Evolutionary conservation across 78 protist genomes (phyloP).

Genomic region (Dictyostelium intermedium): DNA sequence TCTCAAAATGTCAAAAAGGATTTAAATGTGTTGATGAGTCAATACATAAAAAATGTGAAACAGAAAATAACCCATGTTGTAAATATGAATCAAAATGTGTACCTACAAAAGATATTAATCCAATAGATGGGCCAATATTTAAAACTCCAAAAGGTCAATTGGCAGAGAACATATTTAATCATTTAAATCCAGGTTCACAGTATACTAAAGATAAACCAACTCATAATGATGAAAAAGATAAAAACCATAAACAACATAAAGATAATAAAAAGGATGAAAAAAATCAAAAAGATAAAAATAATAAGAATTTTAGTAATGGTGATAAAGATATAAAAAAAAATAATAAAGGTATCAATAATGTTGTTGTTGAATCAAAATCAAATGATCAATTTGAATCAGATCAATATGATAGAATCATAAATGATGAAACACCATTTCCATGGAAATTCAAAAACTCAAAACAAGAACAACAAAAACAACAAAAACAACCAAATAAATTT

Average conservation of each 20-base stretch:
- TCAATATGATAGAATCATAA: neutral
- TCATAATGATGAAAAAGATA: neutral
- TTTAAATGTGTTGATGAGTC: neutral
- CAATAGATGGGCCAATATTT: neutral
- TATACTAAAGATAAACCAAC: neutral
- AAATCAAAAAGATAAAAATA: neutral
- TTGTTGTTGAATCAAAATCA: neutral
- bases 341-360: neutral
- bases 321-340: neutral
- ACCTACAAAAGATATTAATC: neutral
- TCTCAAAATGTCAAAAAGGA: neutral
- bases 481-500: neutral
- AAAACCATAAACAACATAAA: neutral
- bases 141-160: neutral
- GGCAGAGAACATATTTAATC: neutral
- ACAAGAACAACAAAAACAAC: neutral
- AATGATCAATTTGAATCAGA: neutral
- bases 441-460: neutral
- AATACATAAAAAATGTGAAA: neutral
- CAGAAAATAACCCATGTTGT: neutral
- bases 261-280: neutral
- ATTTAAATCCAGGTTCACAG: neutral
- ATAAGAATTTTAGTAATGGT: neutral
- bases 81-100: constrained; percentile 1
- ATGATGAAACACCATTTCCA: neutral